A percentile compares a stretch with the other conserved stretches of the same genome.
Conservation (phyloP, 2,329 filamentous ascomycete genomes). For the Calonectria naviculata region DNA sequence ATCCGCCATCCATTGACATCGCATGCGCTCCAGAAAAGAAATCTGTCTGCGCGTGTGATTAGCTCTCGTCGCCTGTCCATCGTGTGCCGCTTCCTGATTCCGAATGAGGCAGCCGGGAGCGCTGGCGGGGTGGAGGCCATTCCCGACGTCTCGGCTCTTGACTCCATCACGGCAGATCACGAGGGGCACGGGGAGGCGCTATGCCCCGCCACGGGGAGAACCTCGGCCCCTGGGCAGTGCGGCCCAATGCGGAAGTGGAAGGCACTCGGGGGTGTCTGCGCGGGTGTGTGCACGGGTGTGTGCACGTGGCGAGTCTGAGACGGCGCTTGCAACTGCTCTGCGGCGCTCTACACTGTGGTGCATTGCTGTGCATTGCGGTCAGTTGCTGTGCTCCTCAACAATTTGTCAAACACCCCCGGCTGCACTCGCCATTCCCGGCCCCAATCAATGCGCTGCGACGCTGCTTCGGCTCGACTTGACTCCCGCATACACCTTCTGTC, state of each 20-base stretch:
- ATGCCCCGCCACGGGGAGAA: not conserved
- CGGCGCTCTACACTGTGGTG: not conserved
- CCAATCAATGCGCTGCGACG: not conserved
- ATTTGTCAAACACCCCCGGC: constrained; percentile 9
- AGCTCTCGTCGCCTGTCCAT: not conserved
- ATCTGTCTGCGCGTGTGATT: constrained; percentile 21
- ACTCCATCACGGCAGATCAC: constrained; percentile 16
- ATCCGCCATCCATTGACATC: not conserved
- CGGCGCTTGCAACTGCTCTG: not conserved
- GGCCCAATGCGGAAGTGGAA: constrained; percentile 25
- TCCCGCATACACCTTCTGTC: constrained; percentile 15
- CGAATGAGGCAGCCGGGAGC: constrained; percentile 29
- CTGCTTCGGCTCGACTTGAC: not conserved
- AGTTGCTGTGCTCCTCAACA: not conserved
- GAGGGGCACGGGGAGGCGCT: constrained; percentile 7
- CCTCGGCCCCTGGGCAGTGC: not conserved
- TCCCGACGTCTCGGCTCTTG: constrained; percentile 17
- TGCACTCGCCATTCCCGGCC: not conserved
- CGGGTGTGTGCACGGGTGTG: not conserved
- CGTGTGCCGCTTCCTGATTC: constrained; percentile 25
- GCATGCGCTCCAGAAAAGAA: not conserved
- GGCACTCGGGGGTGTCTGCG: constrained; percentile 20
- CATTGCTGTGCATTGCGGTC: too few relatives aligned
- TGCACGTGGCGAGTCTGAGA: not conserved
- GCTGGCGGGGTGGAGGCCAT: constrained; percentile 14